phyloP scores from a whole-genome alignment of 164 flowering plant species.

The Pachysandra terminalis region DNA sequence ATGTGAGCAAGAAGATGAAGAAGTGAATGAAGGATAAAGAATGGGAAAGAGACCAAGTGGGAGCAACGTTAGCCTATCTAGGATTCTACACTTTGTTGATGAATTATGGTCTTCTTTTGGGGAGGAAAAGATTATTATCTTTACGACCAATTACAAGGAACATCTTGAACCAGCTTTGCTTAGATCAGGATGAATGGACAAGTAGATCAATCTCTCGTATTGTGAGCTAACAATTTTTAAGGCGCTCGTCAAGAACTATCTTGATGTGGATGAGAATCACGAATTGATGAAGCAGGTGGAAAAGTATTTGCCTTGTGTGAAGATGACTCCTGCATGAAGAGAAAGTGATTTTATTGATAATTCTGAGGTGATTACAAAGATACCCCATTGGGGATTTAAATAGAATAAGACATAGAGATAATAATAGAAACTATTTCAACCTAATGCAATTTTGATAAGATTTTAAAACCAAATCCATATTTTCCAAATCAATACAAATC shows the following conservation, averaged over 20 bases:
- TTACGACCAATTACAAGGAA: conserved; percentile 32
- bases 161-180: conserved; percentile 28
- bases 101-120: conserved; percentile 37
- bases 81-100: conserved; percentile 30
- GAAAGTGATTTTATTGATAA: too few relatives aligned
- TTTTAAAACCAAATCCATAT: too few relatives aligned
- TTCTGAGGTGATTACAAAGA: too few relatives aligned
- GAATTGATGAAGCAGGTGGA: conserved; percentile 15
- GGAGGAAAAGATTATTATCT: conserved; percentile 30
- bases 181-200: conserved; percentile 33
- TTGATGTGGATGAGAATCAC: conserved; percentile 19
- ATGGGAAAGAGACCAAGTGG: too few relatives aligned
- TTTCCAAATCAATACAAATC: too few relatives aligned
- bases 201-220: conserved; percentile 24
- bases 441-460: too few relatives aligned
- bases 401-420: too few relatives aligned
- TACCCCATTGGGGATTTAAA: too few relatives aligned
- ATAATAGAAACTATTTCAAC: too few relatives aligned
- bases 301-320: conserved; percentile 10
- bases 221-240: conserved; percentile 21
- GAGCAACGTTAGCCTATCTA: conserved; percentile 18
- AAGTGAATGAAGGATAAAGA: too few relatives aligned
- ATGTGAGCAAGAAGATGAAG: too few relatives aligned
- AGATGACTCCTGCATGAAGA: conserved; percentile 33
- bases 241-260: conserved; percentile 22